phyloP scores from a whole-genome alignment of 495 filamentous ascomycete species.

The Penicillium salamii region DNA sequence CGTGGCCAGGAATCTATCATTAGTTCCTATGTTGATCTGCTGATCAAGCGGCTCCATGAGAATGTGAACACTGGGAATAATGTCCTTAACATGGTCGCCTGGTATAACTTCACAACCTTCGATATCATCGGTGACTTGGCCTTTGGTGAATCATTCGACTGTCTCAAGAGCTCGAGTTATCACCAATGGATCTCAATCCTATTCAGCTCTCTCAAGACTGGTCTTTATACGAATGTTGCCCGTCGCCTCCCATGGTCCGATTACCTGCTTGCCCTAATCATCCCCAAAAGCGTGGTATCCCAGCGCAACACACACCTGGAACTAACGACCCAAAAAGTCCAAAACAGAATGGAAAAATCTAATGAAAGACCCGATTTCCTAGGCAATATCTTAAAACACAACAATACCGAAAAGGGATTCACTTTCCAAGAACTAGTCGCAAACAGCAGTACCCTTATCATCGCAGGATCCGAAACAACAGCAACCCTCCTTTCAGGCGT shows the following conservation, averaged over 20 bases:
- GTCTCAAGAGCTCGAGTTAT: constrained; percentile 45
- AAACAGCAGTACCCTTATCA: constrained; percentile 40
- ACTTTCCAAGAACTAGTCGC: constrained; percentile 36
- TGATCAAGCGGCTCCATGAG: constrained; percentile 45
- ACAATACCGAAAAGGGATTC: constrained; percentile 30
- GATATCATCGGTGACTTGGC: constrained; percentile 61
- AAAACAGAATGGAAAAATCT: constrained; percentile 10
- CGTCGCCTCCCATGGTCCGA: constrained; percentile 19
- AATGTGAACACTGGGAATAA: constrained; percentile 9
- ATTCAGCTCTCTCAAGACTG: constrained; percentile 29
- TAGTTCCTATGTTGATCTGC: constrained; percentile 42
- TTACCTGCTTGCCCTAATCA: constrained; percentile 8
- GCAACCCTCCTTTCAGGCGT: constrained; percentile 55
- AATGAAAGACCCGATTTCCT: constrained; percentile 23
- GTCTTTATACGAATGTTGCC: constrained; percentile 21
- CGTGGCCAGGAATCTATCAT: constrained; percentile 44
- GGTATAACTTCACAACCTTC: constrained; percentile 61
- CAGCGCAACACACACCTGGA: constrained; percentile 24
- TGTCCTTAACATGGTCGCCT: constrained; percentile 45
- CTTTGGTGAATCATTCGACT: constrained; percentile 59
- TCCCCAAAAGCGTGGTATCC: constrained; percentile 18
- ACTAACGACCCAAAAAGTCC: constrained; percentile 15
- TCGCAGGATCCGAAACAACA: constrained; percentile 60
- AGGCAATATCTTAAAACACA: constrained; percentile 19
- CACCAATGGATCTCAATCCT: constrained; percentile 57